Evolutionary conservation across 1,139 yeast genomes (phyloP), one percentile per base, ranked within the genome.

Genomic region (Eremothecium cymbalariae): DNA sequence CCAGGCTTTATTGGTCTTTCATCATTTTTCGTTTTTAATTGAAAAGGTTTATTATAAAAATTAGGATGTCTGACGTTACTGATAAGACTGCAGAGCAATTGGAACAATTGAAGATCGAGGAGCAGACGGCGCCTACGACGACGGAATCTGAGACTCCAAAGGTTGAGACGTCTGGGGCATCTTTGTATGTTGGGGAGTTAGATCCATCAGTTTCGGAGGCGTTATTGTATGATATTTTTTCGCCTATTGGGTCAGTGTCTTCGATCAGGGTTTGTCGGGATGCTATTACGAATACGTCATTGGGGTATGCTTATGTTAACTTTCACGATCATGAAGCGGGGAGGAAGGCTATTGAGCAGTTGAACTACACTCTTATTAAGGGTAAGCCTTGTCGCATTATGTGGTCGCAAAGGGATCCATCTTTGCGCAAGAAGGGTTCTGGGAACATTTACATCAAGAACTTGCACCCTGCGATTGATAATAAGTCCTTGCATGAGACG

Each of bases 351-450:
- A 72, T 90, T 63, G 95, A 86, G 61, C 94, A 86, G 66, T 76
- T 93, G 67, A 93, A 90, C 83, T 90, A 90, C 71, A 68, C 86
- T 44, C 78, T 77, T 57, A 78, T 90, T 67, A 90, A 88, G 67
- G 97, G 96, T 59, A 86, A 83, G 60, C 90, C 96, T 56, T 86
- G 97, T 70, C 88, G 99, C 68, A 90, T 90, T 70, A 93, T 93
- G 98, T 88, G 97, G 96, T 86, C 97, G 50, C 98, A 93, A 73
- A 85, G 98, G 70, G 97, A 90, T 64, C 98, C 98, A 47, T 76
- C 95, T 47, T 66, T 80, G 56, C 84, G 98, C 74, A 85, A 84
- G 74, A 81, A 82, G 60, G 97, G 97, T 63, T 83, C 85, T 49
- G 96, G 96, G 59, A 90, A 90, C 75, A 81, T 93, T 51, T 90